Percentiles rank a stretch among this genome's conserved stretches.
phyloP scores from a whole-genome alignment of 140 eudicot genomes.

The Bidens hawaiensis region DNA sequence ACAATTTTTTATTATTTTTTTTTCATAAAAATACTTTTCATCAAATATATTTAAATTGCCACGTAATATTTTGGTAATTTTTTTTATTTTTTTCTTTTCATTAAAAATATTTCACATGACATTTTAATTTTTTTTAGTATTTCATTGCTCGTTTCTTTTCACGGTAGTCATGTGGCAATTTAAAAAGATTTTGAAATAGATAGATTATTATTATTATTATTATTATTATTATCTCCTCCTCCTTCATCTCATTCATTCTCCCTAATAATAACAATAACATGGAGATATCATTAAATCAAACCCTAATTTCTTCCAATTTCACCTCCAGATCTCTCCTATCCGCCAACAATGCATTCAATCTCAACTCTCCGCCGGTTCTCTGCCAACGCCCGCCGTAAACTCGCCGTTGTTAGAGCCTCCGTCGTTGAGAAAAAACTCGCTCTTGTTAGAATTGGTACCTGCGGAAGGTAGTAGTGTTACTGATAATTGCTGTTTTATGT shows the following conservation, averaged over 20 bases:
- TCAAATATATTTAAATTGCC: too few species aligned
- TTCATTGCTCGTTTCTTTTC: too few species aligned
- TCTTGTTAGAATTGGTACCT: slow-evolving; percentile 70
- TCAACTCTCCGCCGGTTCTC: slow-evolving; percentile 7
- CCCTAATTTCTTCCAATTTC: slow-evolving; percentile 29
- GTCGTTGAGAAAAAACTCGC: slow-evolving; percentile 65
- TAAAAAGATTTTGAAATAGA: too few species aligned
- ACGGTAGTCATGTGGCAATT: too few species aligned
- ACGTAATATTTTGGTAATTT: too few species aligned
- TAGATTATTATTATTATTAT: too few species aligned
- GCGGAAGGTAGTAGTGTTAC: slow-evolving; percentile 65
- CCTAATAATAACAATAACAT: too few species aligned
- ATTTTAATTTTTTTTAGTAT: too few species aligned
- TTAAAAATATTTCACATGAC: too few species aligned
- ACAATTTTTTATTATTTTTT: too few species aligned
- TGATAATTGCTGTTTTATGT: not conserved
- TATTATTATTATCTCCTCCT: not conserved
- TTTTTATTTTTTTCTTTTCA: too few species aligned
- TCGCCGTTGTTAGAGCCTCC: slow-evolving; percentile 26
- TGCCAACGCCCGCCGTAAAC: slow-evolving; percentile 5
- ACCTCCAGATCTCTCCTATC: slow-evolving; percentile 16
- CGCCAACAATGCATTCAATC: slow-evolving; percentile 25
- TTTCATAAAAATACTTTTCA: too few species aligned
- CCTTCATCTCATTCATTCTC: not conserved
- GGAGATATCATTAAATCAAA: slow-evolving; percentile 44